A percentile compares a stretch with the other conserved stretches of the same genome.
phyloP scores from a whole-genome alignment of 2,329 filamentous ascomycete species.

The Colletotrichum sp. region DNA sequence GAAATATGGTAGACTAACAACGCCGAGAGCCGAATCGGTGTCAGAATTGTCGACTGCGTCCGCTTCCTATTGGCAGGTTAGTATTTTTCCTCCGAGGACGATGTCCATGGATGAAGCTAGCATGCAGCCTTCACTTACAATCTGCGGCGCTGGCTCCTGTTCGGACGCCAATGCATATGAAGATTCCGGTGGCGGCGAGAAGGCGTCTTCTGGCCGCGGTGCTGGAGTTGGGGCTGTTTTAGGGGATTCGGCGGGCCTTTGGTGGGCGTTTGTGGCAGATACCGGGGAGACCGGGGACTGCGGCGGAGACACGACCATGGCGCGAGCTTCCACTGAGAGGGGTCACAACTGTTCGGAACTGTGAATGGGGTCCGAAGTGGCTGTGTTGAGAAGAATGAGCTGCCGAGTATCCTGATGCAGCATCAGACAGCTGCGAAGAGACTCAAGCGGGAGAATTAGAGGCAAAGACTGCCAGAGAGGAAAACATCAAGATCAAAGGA shows the following conservation, averaged over 20 bases:
- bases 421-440: background rate
- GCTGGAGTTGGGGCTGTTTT: background rate
- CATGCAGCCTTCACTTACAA: background rate
- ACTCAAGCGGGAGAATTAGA: background rate
- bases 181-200: background rate
- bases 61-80: background rate
- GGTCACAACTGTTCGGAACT: background rate
- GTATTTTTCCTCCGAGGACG: background rate
- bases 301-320: background rate
- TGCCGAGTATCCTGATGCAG: background rate
- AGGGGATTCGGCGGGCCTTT: background rate
- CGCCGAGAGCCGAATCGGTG: conserved; percentile 2
- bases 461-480: background rate
- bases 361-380: background rate
- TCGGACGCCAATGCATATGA: background rate
- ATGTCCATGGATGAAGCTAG: background rate
- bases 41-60: background rate
- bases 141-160: background rate
- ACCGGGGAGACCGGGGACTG: background rate
- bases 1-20: background rate
- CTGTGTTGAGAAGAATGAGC: background rate
- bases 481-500: background rate
- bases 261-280: background rate
- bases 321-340: background rate
- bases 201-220: background rate